Conservation (phyloP, 2,329 filamentous ascomycete species). For the Dryadomyces quercivorus region DNA sequence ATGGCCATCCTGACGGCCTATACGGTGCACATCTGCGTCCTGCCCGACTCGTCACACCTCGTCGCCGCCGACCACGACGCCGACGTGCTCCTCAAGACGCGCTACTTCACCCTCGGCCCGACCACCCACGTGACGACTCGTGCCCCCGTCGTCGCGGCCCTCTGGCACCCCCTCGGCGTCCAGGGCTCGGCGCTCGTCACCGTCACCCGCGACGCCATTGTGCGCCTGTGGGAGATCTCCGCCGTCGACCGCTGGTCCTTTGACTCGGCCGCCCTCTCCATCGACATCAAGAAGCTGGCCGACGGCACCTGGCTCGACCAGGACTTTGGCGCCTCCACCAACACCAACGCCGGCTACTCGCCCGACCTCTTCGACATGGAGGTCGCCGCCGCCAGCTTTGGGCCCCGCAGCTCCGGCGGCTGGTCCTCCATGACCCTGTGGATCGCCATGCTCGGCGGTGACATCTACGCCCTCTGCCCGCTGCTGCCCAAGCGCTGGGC, state of each 20-base stretch:
- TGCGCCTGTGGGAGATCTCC: slow-evolving; percentile 84
- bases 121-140: slow-evolving; percentile 84
- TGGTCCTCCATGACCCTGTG: slow-evolving; percentile 97
- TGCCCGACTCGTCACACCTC: slow-evolving; percentile 71
- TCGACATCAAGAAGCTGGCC: slow-evolving; percentile 80
- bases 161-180: slow-evolving; percentile 90
- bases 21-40: slow-evolving; percentile 75
- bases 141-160: slow-evolving; percentile 62
- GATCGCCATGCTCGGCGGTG: slow-evolving; percentile 89
- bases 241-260: slow-evolving; percentile 78
- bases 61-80: slow-evolving; percentile 52
- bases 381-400: slow-evolving; percentile 78
- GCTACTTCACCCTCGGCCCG: slow-evolving; percentile 83
- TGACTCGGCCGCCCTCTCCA: slow-evolving; percentile 66
- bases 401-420: slow-evolving; percentile 53
- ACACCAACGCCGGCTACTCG: slow-evolving; percentile 71
- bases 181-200: slow-evolving; percentile 75
- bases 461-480: slow-evolving; percentile 87
- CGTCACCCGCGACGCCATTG: slow-evolving; percentile 74
- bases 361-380: slow-evolving; percentile 89
- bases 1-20: slow-evolving; percentile 79
- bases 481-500: slow-evolving; percentile 81
- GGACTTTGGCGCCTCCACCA: slow-evolving; percentile 68
- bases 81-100: slow-evolving; percentile 58
- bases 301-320: slow-evolving; percentile 74